phyloP scores from a whole-genome alignment of 257 asterid species.

The Capsicum chinense region DNA sequence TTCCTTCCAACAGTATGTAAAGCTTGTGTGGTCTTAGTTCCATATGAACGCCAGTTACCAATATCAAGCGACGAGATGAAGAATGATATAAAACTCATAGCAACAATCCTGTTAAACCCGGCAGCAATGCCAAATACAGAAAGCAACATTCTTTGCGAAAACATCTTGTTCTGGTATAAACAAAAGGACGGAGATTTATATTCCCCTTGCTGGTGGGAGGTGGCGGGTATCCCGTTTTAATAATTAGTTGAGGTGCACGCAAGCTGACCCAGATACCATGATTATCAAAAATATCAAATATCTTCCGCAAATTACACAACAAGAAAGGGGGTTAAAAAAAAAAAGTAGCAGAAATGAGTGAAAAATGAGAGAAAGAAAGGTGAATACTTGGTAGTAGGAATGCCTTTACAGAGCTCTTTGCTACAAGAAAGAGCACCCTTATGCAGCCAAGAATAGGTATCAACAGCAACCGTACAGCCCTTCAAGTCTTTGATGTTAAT shows the following conservation, averaged over 20 bases:
- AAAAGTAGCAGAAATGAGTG: not conserved
- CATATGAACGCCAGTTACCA: not conserved
- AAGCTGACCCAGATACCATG: too few species aligned
- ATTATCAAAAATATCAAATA: not conserved
- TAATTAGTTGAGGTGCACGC: too few species aligned
- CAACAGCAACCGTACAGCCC: constrained; percentile 83
- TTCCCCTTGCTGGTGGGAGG: not conserved
- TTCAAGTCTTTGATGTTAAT: constrained; percentile 76
- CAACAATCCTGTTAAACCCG: constrained; percentile 3
- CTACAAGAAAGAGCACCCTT: constrained; percentile 98
- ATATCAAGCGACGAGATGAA: not conserved
- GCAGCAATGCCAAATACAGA: not conserved
- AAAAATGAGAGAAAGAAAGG: not conserved
- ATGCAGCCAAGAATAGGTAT: constrained; percentile 97
- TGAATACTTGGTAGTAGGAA: constrained; percentile 78
- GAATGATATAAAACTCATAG: not conserved
- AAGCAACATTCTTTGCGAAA: not conserved
- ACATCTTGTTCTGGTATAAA: not conserved
- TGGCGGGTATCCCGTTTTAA: too few species aligned
- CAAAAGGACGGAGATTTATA: not conserved
- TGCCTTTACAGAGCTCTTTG: constrained; percentile 94
- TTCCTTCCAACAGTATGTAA: not conserved
- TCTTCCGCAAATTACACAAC: not conserved
- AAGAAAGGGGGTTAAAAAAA: not conserved
- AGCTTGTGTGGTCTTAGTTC: not conserved